Conservation (phyloP, 1,139 yeast species). For the Zygoascus sp. region DNA sequence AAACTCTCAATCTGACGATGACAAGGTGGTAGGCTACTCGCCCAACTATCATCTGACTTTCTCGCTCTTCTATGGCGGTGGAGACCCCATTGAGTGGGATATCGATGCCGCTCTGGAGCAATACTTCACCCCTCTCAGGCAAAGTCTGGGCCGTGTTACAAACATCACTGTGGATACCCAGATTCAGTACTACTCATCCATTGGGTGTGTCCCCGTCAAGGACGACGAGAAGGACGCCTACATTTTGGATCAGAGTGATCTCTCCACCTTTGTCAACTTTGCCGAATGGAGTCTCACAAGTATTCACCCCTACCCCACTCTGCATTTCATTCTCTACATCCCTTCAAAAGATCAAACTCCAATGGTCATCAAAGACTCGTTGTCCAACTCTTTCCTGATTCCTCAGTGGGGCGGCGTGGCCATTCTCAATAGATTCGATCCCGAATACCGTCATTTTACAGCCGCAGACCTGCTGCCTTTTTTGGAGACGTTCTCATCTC, state of each 20-base stretch:
- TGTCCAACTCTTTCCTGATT: conserved; percentile 64
- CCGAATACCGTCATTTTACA: conserved; percentile 31
- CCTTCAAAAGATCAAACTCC: conserved; percentile 51
- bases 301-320: conserved; percentile 49
- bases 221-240: conserved; percentile 20
- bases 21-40: conserved; percentile 46
- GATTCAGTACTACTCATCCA: conserved; percentile 60
- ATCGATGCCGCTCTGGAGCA: conserved; percentile 43
- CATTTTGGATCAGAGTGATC: conserved; percentile 37
- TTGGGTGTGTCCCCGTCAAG: conserved; percentile 30
- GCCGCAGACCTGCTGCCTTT: conserved; percentile 50
- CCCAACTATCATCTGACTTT: conserved; percentile 64
- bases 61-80: conserved; percentile 57
- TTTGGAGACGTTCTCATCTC: conserved; percentile 68
- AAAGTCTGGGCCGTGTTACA: conserved; percentile 46
- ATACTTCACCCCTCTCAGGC: conserved; percentile 45
- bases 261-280: conserved; percentile 68
- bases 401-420: conserved; percentile 85
- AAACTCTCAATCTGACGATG: conserved; percentile 8
- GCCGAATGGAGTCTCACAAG: conserved; percentile 70
- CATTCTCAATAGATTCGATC: conserved; percentile 27
- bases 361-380: conserved; percentile 40
- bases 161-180: conserved; percentile 78
- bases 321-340: conserved; percentile 64
- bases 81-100: conserved; percentile 55